A percentile compares a stretch with the other conserved stretches of the same genome.
Evolutionary conservation across 768 basidiomycete species (phyloP).

Genomic region (Auricularia heimuer): DNA sequence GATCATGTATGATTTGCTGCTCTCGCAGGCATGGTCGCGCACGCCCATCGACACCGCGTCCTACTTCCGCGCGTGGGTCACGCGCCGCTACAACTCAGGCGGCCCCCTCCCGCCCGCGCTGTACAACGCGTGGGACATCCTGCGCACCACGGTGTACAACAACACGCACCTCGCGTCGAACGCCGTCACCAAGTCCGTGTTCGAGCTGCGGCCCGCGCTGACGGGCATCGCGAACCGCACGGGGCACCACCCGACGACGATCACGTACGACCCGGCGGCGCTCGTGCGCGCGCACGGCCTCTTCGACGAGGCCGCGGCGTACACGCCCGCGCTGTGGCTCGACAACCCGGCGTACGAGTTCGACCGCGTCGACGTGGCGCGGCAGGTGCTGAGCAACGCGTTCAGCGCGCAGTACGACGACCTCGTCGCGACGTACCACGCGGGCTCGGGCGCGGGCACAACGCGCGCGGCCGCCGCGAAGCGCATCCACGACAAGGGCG

Average conservation of each 20-base stretch:
- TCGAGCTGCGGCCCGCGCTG: constrained; percentile 27
- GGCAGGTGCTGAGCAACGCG: constrained; percentile 30
- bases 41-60: constrained; percentile 22
- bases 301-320: constrained; percentile 12
- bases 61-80: constrained; percentile 26
- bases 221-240: constrained; percentile 25
- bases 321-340: constrained; percentile 10
- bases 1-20: constrained; percentile 31
- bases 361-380: constrained; percentile 31
- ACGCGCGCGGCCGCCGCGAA: constrained; percentile 16
- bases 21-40: constrained; percentile 33
- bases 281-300: constrained; percentile 5
- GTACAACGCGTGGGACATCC: constrained; percentile 26
- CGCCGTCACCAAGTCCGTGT: constrained; percentile 28
- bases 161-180: constrained; percentile 24
- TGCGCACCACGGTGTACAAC: constrained; percentile 30
- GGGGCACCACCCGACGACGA: constrained; percentile 23
- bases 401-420: constrained; percentile 25
- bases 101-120: constrained; percentile 16
- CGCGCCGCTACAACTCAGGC: constrained; percentile 22
- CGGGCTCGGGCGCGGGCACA: constrained; percentile 10
- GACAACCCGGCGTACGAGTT: constrained; percentile 25
- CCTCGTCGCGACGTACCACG: constrained; percentile 22
- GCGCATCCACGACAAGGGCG: constrained; percentile 3
- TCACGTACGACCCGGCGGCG: constrained; percentile 28